Conservation (phyloP, 257 asterid species). For the Scutellaria galericulata region DNA sequence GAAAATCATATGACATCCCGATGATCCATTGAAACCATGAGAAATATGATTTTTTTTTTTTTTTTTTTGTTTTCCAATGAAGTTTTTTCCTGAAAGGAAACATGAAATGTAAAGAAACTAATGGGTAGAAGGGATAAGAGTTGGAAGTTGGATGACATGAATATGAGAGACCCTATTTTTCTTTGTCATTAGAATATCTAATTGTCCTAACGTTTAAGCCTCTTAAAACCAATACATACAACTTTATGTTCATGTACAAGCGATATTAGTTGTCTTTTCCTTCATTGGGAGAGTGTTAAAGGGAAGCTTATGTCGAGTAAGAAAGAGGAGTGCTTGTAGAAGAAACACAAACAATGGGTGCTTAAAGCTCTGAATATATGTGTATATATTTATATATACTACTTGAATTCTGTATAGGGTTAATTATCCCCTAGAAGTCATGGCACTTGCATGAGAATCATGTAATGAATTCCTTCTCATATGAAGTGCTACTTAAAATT, state of each 20-base stretch:
- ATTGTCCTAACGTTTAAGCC: slow-evolving; percentile 10
- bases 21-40: slow-evolving; percentile 9
- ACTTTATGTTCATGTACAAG: neutral
- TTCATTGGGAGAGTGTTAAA: slow-evolving; percentile 4
- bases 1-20: neutral
- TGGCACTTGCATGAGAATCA: too few species aligned
- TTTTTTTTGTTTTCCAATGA: neutral
- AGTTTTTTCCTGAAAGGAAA: neutral
- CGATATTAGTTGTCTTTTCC: neutral
- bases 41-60: too few species aligned
- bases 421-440: neutral
- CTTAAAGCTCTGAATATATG: too few species aligned
- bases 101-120: neutral
- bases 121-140: neutral
- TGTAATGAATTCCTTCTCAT: too few species aligned
- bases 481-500: too few species aligned
- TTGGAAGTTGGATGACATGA: slow-evolving; percentile 10
- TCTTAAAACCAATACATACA: neutral
- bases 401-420: slow-evolving; percentile 10
- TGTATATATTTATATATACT: neutral
- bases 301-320: neutral
- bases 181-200: neutral
- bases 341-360: neutral
- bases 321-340: neutral
- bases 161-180: neutral